Evolutionary conservation across 768 basidiomycete species (phyloP).

Genomic region (Amanita muscaria): DNA sequence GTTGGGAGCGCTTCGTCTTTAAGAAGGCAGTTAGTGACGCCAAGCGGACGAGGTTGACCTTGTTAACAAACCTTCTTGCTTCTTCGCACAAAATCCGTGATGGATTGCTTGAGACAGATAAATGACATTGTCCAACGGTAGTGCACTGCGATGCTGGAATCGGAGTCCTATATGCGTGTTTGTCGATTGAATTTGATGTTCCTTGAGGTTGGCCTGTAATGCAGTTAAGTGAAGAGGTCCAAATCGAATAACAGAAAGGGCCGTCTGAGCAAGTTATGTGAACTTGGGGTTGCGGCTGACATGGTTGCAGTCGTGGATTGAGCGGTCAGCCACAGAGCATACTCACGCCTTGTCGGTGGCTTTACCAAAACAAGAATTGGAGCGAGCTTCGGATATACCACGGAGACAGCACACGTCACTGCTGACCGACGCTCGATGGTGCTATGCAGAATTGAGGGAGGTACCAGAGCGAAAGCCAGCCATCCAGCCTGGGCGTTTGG

Average conservation of each 20-base stretch:
- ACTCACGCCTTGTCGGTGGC: conserved; percentile 1
- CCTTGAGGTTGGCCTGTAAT: neutral
- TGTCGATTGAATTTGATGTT: too few species aligned
- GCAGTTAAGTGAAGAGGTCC: neutral
- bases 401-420: neutral
- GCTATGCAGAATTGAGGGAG: neutral
- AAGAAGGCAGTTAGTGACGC: neutral
- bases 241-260: neutral
- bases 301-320: conserved; percentile 1
- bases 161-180: neutral
- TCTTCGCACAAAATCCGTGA: conserved; percentile 8
- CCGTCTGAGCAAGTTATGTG: neutral
- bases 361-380: conserved; percentile 3
- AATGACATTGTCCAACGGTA: conserved; percentile 2
- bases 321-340: conserved; percentile 5
- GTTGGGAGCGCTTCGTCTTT: conserved; percentile 1
- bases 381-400: neutral
- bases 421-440: neutral
- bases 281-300: conserved; percentile 1
- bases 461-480: neutral
- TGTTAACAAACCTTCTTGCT: conserved; percentile 6
- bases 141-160: neutral
- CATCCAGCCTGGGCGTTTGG: neutral
- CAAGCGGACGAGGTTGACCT: neutral
- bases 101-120: conserved; percentile 4